phyloP scores from a whole-genome alignment of 768 basidiomycete genomes.

The Rhodosporidiobolus sp. region DNA sequence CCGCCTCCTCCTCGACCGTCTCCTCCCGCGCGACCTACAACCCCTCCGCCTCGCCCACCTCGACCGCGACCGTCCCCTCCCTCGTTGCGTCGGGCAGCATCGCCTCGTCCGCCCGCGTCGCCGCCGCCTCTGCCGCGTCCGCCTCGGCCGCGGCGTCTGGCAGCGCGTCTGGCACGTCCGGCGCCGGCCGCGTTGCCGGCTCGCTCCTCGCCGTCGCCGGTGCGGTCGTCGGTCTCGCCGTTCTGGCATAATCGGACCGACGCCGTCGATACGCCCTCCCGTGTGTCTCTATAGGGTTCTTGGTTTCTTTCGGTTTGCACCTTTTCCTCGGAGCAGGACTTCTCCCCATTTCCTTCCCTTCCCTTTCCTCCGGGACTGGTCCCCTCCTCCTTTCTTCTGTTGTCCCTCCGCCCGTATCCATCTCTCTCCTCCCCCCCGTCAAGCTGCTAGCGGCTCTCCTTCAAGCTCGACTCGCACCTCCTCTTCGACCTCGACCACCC shows the following conservation, averaged over 20 bases:
- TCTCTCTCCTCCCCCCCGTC: too few relatives aligned
- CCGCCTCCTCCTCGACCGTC: background rate
- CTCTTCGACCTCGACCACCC: too few relatives aligned
- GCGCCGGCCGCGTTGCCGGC: background rate
- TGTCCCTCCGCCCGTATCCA: too few relatives aligned
- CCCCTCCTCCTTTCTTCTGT: too few relatives aligned
- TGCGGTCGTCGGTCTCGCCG: background rate
- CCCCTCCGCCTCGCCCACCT: slow-evolving; percentile 1
- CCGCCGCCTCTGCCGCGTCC: background rate
- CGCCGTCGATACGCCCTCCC: background rate
- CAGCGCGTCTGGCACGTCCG: background rate
- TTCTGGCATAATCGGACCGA: background rate
- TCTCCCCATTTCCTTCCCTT: too few relatives aligned
- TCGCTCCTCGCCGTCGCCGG: background rate
- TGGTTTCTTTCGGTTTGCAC: too few relatives aligned
- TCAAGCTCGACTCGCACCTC: too few relatives aligned
- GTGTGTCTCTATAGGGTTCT: background rate
- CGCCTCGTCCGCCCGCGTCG: slow-evolving; percentile 13
- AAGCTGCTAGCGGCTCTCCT: too few relatives aligned
- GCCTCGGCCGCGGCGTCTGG: too few relatives aligned
- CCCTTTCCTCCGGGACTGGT: too few relatives aligned
- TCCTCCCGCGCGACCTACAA: slow-evolving; percentile 16
- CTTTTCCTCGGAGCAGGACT: too few relatives aligned
- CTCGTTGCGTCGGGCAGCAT: slow-evolving; percentile 7
- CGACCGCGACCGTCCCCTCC: slow-evolving; percentile 26